Evolutionary conservation across 2,329 filamentous ascomycete species (phyloP).

Genomic region (Penicillium sp.): DNA sequence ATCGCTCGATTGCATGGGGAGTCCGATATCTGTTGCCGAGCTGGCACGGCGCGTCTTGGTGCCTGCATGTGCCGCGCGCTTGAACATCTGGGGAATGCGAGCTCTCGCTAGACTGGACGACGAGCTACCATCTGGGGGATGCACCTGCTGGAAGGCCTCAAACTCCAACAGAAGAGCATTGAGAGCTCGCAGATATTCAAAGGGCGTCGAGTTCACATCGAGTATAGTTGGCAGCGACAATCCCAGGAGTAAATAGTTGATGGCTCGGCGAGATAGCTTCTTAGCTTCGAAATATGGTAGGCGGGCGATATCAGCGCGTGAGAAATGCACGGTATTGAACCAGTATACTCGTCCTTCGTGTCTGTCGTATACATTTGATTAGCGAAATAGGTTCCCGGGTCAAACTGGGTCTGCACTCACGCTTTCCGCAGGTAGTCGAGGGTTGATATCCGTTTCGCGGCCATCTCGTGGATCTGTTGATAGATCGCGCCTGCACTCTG

Average conservation of each 20-base stretch:
- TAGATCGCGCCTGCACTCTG: constrained; percentile 60
- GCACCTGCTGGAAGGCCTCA: constrained; percentile 86
- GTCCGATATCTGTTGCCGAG: constrained; percentile 61
- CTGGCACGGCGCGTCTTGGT: constrained; percentile 61
- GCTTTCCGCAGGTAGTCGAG: constrained; percentile 90
- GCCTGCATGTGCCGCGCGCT: constrained; percentile 60
- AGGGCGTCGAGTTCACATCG: constrained; percentile 75
- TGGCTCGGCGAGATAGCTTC: constrained; percentile 85
- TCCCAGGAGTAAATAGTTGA: constrained; percentile 89
- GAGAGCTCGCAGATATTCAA: constrained; percentile 84
- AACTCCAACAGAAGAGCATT: constrained; percentile 88
- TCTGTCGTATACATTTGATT: constrained; percentile 48
- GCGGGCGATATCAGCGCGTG: constrained; percentile 74
- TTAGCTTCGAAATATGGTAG: constrained; percentile 84
- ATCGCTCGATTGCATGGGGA: constrained; percentile 54
- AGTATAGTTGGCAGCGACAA: constrained; percentile 87
- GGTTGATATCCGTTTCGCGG: constrained; percentile 90
- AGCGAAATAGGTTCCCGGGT: background rate
- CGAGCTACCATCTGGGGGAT: constrained; percentile 72
- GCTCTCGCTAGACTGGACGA: constrained; percentile 73
- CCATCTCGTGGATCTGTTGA: constrained; percentile 77
- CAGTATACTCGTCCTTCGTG: constrained; percentile 95
- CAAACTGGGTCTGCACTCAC: constrained; percentile 56
- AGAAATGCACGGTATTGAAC: constrained; percentile 97
- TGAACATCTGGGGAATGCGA: constrained; percentile 81